These are phyloP conservation scores for Taiozyma sp. DNA, from an alignment of 1,139 yeast genomes.

Conservation along the genomic window DNA sequence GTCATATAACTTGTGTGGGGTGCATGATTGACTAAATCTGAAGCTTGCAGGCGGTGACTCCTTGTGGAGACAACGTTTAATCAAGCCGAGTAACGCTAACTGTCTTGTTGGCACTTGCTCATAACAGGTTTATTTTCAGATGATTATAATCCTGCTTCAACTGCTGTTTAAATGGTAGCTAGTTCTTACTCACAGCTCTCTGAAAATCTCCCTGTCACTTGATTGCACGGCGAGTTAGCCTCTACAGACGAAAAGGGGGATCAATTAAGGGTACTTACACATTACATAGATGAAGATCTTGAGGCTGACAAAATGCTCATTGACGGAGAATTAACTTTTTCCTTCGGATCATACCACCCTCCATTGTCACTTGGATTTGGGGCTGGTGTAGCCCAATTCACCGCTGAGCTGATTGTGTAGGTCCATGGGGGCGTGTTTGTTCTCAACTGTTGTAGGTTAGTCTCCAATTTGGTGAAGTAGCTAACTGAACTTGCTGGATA, in stretches of 20 bases:
- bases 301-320: slow-evolving; percentile 8
- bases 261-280: too few species aligned
- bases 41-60: not conserved
- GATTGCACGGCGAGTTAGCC: too few species aligned
- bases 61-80: too few species aligned
- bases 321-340: slow-evolving; percentile 22
- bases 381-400: slow-evolving; percentile 66
- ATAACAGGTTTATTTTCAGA: too few species aligned
- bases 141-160: too few species aligned
- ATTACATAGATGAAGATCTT: not conserved
- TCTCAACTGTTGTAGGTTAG: slow-evolving; percentile 41
- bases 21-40: not conserved
- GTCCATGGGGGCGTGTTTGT: slow-evolving; percentile 85
- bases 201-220: too few species aligned
- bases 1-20: not conserved
- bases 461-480: slow-evolving; percentile 40
- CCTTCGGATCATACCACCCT: slow-evolving; percentile 41
- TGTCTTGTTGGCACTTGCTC: too few species aligned
- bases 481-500: slow-evolving; percentile 68
- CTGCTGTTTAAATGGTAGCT: too few species aligned
- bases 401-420: slow-evolving; percentile 55
- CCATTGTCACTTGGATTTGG: slow-evolving; percentile 56
- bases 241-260: not conserved
- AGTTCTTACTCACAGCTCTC: too few species aligned
- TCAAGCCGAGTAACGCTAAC: too few species aligned